phyloP scores from a whole-genome alignment of 2,329 filamentous ascomycete species.

The Fusarium caatingaense region DNA sequence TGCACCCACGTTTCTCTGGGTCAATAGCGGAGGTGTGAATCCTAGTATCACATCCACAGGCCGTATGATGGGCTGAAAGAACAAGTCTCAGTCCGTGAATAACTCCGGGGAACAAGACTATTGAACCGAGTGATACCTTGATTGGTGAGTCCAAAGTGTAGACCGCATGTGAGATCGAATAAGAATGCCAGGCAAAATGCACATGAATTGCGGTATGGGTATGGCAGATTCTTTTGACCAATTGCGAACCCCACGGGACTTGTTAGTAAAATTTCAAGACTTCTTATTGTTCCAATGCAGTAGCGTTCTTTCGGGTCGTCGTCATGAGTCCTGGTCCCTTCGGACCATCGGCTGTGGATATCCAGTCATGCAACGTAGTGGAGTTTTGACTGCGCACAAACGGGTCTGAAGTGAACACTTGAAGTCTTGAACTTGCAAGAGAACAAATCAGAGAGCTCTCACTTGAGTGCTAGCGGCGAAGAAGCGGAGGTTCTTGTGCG shows the following conservation, averaged over 20 bases:
- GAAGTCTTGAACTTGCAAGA: slow-evolving; percentile 7
- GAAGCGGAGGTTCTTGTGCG: neutral
- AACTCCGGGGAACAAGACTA: slow-evolving; percentile 8
- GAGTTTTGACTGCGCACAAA: slow-evolving; percentile 28
- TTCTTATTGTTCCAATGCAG: slow-evolving; percentile 31
- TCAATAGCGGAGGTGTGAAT: slow-evolving; percentile 25
- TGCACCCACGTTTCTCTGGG: slow-evolving; percentile 36
- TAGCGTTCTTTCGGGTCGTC: slow-evolving; percentile 48
- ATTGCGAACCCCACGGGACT: slow-evolving; percentile 12
- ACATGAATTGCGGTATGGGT: slow-evolving; percentile 22
- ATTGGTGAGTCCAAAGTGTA: slow-evolving; percentile 32
- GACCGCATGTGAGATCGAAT: slow-evolving; percentile 20
- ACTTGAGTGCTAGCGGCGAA: slow-evolving; percentile 9
- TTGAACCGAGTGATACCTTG: slow-evolving; percentile 11
- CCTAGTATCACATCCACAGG: slow-evolving; percentile 24
- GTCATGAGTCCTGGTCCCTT: slow-evolving; percentile 41
- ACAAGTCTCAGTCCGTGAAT: slow-evolving; percentile 4
- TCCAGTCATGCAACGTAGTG: slow-evolving; percentile 31
- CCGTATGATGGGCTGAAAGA: neutral
- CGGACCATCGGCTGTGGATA: slow-evolving; percentile 45
- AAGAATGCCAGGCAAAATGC: slow-evolving; percentile 2
- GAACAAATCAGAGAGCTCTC: slow-evolving; percentile 35
- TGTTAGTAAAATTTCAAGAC: neutral
- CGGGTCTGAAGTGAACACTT: slow-evolving; percentile 13
- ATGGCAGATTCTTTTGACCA: slow-evolving; percentile 37